These are phyloP conservation scores for Rhodotorula sp. DNA, from an alignment of 1,284 basidiomycete species.

Conservation along the genomic window DNA sequence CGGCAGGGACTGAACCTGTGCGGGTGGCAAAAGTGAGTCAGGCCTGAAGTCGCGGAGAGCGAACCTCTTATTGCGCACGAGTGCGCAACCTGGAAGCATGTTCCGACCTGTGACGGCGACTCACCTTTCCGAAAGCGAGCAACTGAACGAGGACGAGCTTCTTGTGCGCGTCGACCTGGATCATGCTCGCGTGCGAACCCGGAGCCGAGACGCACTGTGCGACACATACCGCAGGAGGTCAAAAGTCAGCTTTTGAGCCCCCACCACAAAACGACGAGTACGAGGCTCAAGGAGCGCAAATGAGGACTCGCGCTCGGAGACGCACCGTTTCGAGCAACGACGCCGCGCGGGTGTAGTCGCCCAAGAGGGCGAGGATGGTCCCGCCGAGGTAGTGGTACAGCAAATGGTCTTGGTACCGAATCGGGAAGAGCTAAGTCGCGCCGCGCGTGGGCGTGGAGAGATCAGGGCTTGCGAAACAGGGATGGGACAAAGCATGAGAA, in stretches of 20 bases:
- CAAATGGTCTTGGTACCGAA: constrained; percentile 70
- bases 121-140: constrained; percentile 66
- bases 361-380: constrained; percentile 61
- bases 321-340: constrained; percentile 68
- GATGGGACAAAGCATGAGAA: neutral
- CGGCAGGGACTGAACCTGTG: constrained; percentile 59
- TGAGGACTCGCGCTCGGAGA: too few species aligned
- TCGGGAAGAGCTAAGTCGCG: constrained; percentile 20
- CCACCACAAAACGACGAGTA: too few species aligned
- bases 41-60: neutral
- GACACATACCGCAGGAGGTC: neutral
- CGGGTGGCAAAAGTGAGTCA: neutral
- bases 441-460: neutral
- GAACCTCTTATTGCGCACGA: neutral
- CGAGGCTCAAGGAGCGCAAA: too few species aligned
- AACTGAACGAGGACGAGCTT: constrained; percentile 73
- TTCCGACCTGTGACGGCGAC: constrained; percentile 25
- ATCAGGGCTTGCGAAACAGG: too few species aligned
- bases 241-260: neutral
- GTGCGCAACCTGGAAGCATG: neutral
- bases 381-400: constrained; percentile 74
- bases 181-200: constrained; percentile 60
- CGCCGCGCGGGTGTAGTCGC: constrained; percentile 63
- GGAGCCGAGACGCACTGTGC: constrained; percentile 63
- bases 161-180: constrained; percentile 82